A percentile compares a stretch with the other conserved stretches of the same genome.
These are phyloP conservation scores for Chondrostereum purpureum DNA, from an alignment of 1,284 basidiomycete species.

Conservation along the genomic window DNA sequence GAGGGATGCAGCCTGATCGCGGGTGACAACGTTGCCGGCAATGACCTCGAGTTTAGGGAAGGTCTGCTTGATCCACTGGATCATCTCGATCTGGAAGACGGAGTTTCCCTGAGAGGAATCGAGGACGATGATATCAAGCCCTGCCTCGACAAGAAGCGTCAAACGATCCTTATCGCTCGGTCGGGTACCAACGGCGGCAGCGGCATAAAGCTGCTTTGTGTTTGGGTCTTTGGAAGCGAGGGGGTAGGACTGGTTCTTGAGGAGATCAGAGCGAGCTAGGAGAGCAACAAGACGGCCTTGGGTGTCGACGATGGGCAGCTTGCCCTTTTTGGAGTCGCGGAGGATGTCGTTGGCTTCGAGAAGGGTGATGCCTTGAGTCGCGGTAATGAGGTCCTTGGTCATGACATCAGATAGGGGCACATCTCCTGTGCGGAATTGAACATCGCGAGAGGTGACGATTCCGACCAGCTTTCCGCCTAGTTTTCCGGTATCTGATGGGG, in stretches of 20 bases:
- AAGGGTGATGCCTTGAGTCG: constrained; percentile 81
- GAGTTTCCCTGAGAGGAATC: constrained; percentile 99
- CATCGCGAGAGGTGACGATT: constrained; percentile 94
- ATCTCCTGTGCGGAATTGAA: constrained; percentile 81
- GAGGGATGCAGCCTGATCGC: constrained; percentile 92
- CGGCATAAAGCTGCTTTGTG: constrained; percentile 95
- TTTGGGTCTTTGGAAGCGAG: constrained; percentile 89
- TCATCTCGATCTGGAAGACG: constrained; percentile 90
- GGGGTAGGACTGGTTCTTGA: constrained; percentile 98
- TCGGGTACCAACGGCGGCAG: constrained; percentile 95
- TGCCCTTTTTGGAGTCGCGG: constrained; percentile 96
- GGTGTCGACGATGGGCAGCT: constrained; percentile 84
- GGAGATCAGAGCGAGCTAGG: constrained; percentile 90
- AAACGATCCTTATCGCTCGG: constrained; percentile 86
- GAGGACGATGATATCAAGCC: constrained; percentile 91
- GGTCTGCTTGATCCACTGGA: constrained; percentile 87
- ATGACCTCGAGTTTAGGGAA: constrained; percentile 88
- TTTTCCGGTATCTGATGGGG: constrained; percentile 70
- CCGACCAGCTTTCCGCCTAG: constrained; percentile 90
- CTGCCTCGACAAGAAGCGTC: constrained; percentile 83
- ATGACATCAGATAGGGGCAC: constrained; percentile 83
- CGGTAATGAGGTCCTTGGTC: constrained; percentile 83
- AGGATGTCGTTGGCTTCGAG: constrained; percentile 92
- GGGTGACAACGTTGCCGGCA: constrained; percentile 96
- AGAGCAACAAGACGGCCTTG: constrained; percentile 78